Conservation (phyloP, 257 asterid genomes). For the Anisodus acutangulus region DNA sequence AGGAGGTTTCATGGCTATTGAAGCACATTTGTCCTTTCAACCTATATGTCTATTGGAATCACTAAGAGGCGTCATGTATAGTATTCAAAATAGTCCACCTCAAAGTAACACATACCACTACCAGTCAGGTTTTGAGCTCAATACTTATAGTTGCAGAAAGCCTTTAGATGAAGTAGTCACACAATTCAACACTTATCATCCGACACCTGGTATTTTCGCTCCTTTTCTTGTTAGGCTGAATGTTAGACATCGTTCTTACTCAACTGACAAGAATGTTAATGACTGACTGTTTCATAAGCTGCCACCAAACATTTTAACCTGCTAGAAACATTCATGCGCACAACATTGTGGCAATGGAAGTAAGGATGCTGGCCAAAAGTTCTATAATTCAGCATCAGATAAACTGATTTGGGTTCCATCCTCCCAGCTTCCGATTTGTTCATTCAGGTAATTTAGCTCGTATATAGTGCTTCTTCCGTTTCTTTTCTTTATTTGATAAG, state of each 20-base stretch:
- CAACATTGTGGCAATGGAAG: not conserved
- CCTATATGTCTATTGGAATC: not conserved
- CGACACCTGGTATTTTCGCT: not conserved
- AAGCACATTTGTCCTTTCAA: slow-evolving; percentile 1
- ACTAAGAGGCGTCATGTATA: not conserved
- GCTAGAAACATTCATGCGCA: not conserved
- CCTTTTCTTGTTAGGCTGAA: not conserved
- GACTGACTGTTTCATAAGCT: not conserved
- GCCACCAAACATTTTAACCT: not conserved
- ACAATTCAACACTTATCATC: no score
- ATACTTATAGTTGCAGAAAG: not conserved
- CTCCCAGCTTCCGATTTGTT: not conserved
- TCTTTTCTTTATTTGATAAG: no score
- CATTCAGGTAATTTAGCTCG: not conserved
- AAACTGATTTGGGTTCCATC: not conserved
- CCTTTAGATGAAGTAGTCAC: no score
- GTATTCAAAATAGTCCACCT: slow-evolving; percentile 10
- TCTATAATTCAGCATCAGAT: not conserved
- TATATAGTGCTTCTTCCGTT: not conserved
- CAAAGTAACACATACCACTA: slow-evolving; percentile 14
- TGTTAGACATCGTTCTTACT: not conserved
- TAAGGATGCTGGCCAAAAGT: not conserved
- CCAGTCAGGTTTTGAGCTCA: slow-evolving; percentile 22
- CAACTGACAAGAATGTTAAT: not conserved
- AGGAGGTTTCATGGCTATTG: not conserved